phyloP scores from a whole-genome alignment of 2,329 filamentous ascomycete genomes.

The Elsinoe batatas region DNA sequence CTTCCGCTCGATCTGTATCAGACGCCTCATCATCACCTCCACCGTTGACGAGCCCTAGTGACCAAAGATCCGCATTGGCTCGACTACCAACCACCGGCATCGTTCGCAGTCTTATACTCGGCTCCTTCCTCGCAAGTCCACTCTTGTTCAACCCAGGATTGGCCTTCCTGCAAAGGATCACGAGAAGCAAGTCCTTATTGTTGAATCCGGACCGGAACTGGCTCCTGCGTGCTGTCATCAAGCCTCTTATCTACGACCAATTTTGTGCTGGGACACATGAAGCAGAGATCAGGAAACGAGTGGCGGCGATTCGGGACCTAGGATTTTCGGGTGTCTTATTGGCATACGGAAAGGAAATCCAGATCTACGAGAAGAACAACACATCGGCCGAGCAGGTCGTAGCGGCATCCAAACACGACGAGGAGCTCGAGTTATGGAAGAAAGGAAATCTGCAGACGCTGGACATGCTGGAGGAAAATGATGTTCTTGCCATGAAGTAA shows the following conservation, averaged over 20 bases:
- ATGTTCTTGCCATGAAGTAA: constrained; percentile 45
- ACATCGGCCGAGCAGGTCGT: constrained; percentile 16
- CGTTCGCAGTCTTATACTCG: constrained; percentile 25
- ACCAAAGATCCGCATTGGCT: constrained; percentile 15
- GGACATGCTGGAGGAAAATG: constrained; percentile 41
- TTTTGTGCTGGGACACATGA: constrained; percentile 47
- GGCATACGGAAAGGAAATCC: constrained; percentile 44
- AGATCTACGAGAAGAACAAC: constrained; percentile 19
- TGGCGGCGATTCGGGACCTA: constrained; percentile 37
- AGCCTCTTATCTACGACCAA: constrained; percentile 45
- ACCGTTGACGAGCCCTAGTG: not conserved
- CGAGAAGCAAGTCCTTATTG: constrained; percentile 34
- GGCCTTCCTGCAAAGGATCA: constrained; percentile 29
- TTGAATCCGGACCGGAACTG: constrained; percentile 41
- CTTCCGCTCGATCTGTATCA: not conserved
- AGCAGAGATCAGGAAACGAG: constrained; percentile 37
- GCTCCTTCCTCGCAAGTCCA: constrained; percentile 25
- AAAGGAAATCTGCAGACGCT: constrained; percentile 45
- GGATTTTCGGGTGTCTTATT: constrained; percentile 46
- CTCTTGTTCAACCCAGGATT: constrained; percentile 25
- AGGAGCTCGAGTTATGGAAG: constrained; percentile 38
- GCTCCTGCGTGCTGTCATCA: constrained; percentile 35
- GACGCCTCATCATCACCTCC: too few species aligned
- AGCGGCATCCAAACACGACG: constrained; percentile 14
- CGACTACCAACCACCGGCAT: constrained; percentile 20